Base-by-base conservation (phyloP, 1,284 basidiomycete genomes). In the Pisolithus thermaeus region DNA sequence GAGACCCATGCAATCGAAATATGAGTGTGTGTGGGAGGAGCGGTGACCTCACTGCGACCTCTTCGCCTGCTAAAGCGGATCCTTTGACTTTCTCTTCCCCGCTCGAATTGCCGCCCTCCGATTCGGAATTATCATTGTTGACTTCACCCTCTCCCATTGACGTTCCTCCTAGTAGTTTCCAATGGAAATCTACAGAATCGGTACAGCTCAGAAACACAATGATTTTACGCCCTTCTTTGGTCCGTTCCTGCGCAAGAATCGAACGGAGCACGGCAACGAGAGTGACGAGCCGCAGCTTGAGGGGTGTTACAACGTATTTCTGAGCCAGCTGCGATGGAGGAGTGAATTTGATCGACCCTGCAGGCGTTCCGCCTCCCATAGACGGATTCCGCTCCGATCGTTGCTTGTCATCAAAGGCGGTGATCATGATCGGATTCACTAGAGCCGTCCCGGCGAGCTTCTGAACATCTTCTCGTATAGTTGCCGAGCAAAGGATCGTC, bases 201-300 rank as follows among this genome's bases (percentile, higher is more conserved):
- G 94, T 99, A 61, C 94, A 98, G 61, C 89, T 94, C 54, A 99
- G 74, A 70, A 99, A 99, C 5, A 99, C 93, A 49, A 99, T 93
- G 42, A 97, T 84, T 64, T 84, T 88, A 23, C 76, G 74, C 27
- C 79, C 78, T 42, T 74, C 70, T 42, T 72, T 73, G 35, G 66
- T 67, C 56, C 74, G 73, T 16, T 77, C 72, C 63, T 84, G 78
- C 3, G 85, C 73, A 36, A 97, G 74, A 5, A 96, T 76, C 3
- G 82, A 81, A 25, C 88, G 84, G 30, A 95, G 72, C 2, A 99
- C 76, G 3, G 96, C 90, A 27, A 99, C 76, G 12, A 99, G 81
- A 0, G 92, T 80, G 35, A 99, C 97, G 20, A 99, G 77, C 2
- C 96, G 85, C 30, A 97, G 77, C 68, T 99, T 99, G 53, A 97